These are phyloP conservation scores for Cyberlindnera bimundalis DNA, from an alignment of 805 yeast genomes.

Conservation along the genomic window DNA sequence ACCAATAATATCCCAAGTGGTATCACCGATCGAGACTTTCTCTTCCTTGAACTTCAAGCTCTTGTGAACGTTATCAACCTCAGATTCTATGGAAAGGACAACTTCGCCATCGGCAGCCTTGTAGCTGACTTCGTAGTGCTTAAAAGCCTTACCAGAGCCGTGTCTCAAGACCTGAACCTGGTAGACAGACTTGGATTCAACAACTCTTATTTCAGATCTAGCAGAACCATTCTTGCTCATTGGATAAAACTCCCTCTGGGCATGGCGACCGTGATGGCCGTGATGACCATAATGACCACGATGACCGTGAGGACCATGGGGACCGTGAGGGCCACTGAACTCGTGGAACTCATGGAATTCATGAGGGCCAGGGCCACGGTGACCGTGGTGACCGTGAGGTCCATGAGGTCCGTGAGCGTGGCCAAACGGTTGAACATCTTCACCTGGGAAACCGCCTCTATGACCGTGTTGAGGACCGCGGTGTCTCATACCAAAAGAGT, in stretches of 20 bases:
- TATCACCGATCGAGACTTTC: conserved; percentile 12
- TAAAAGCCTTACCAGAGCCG: conserved; percentile 14
- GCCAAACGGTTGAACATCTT: background rate
- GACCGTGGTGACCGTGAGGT: background rate
- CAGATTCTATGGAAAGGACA: conserved; percentile 14
- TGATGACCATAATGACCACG: conserved; percentile 1
- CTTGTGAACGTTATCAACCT: conserved; percentile 18
- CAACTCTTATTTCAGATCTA: background rate
- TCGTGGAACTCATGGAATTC: too few relatives aligned
- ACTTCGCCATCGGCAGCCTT: conserved; percentile 9
- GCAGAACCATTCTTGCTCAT: background rate
- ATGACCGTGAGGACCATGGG: conserved; percentile 1
- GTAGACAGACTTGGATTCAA: conserved; percentile 3
- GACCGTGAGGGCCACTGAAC: conserved; percentile 5
- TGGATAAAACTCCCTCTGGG: background rate
- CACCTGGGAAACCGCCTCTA: background rate
- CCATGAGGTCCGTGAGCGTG: background rate
- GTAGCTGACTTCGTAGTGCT: conserved; percentile 18
- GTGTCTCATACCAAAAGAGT: background rate
- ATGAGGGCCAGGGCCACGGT: background rate
- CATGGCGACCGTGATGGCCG: conserved; percentile 1
- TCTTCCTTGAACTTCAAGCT: conserved; percentile 14
- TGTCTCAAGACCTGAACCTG: conserved; percentile 20
- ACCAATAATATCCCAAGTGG: conserved; percentile 18
- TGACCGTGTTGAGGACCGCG: conserved; percentile 1